These are phyloP conservation scores for Gnetum montanum DNA, from an alignment of 75 land plant species.

Conservation along the genomic window DNA sequence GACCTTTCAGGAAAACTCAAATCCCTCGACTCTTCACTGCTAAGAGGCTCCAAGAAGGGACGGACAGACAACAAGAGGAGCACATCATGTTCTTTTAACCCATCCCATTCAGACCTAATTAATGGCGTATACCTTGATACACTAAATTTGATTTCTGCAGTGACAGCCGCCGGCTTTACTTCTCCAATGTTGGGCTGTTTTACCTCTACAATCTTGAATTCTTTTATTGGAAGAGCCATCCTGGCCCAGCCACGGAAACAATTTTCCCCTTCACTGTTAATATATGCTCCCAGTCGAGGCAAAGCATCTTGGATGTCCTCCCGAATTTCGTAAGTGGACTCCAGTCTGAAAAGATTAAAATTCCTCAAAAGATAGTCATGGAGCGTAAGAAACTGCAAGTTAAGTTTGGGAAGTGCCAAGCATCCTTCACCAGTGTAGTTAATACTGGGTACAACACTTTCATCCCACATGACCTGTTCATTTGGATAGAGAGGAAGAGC, in stretches of 20 bases:
- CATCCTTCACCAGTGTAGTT: constrained; percentile 97
- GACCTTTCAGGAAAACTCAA: constrained; percentile 77
- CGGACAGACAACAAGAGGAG: constrained; percentile 81
- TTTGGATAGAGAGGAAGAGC: constrained; percentile 96
- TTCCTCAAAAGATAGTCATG: constrained; percentile 95
- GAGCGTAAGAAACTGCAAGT: constrained; percentile 91
- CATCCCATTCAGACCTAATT: constrained; percentile 93
- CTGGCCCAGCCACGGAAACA: constrained; percentile 96
- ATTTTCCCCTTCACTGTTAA: constrained; percentile 85
- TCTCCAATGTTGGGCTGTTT: constrained; percentile 99
- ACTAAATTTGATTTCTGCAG: constrained; percentile 67
- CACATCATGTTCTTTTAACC: constrained; percentile 97
- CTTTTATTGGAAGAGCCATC: constrained; percentile 88
- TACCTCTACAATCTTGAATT: constrained; percentile 76
- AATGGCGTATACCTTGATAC: constrained; percentile 56
- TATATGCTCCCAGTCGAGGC: constrained; percentile 80
- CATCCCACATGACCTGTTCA: constrained; percentile 99
- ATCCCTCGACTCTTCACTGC: constrained; percentile 55
- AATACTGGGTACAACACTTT: constrained; percentile 93
- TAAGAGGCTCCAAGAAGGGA: constrained; percentile 71
- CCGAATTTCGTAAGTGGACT: constrained; percentile 96
- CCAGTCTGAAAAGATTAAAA: constrained; percentile 90
- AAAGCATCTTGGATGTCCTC: constrained; percentile 95
- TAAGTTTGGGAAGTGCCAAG: constrained; percentile 92
- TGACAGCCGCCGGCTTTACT: constrained; percentile 83